phyloP scores from a whole-genome alignment of 2,329 filamentous ascomycete species.

The Ceratocystis cacaofunesta region DNA sequence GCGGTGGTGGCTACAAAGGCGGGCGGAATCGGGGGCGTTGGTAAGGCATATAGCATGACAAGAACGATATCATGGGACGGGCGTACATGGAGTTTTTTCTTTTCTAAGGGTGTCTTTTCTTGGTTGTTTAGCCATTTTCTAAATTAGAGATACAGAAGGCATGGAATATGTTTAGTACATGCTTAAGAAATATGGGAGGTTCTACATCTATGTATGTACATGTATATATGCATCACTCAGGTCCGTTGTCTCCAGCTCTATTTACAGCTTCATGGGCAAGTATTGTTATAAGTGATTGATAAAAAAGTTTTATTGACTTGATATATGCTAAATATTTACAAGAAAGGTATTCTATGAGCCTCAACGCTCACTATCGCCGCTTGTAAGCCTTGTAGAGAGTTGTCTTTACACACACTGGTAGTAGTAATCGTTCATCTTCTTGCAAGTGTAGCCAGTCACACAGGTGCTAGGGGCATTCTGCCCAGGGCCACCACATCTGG shows the following conservation, averaged over 20 bases:
- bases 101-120: background rate
- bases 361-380: background rate
- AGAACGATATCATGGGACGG: background rate
- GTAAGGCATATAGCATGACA: conserved; percentile 22
- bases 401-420: conserved; percentile 24
- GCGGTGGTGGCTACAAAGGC: conserved; percentile 34
- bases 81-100: background rate
- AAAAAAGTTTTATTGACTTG: background rate
- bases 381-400: background rate
- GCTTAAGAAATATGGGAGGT: background rate
- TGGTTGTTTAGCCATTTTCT: background rate
- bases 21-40: conserved; percentile 37
- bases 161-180: background rate
- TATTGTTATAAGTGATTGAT: background rate
- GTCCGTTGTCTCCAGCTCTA: background rate
- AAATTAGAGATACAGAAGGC: background rate
- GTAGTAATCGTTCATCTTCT: conserved; percentile 26
- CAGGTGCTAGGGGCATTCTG: conserved; percentile 34
- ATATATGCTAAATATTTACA: background rate
- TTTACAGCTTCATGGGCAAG: too few species aligned
- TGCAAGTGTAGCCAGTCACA: conserved; percentile 27
- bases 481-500: conserved; percentile 33
- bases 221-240: background rate
- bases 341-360: background rate
- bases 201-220: too few species aligned